Base-by-base conservation (phyloP, 1,139 yeast species). In the Arxiozyma bovina region DNA sequence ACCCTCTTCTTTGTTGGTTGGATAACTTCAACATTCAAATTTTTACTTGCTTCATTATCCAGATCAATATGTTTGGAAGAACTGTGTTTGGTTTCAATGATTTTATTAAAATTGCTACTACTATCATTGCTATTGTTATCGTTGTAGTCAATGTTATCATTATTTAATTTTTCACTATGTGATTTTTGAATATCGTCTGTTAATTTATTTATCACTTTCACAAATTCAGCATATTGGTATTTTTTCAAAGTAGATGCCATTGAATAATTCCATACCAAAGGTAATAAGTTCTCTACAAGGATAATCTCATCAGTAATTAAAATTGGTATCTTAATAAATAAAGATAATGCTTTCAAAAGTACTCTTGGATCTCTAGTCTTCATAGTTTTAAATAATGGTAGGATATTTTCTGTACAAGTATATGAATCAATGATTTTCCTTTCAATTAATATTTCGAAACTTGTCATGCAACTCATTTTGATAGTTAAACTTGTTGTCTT, bases 401-500 rank as follows among this genome's bases (percentile, higher is more conserved):
- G 71, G 47, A 93, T 73, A 58, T 86, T 89, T 53, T 91, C 97
- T 45, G 77, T 77, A 30, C 90, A 81, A 5, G 87, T 80, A 53
- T 81, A 77, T 61, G 81, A 83, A 64, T 93, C 96, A 51, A 91
- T 76, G 1, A 82, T 78, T 59, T 81, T 81, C 34, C 72, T 73
- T 17, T 77, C 78, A 17, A 88, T 78, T 64, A 90, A 73, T 50
- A 73, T 70, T 25, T 79, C 77, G 62, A 93, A 84, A 0, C 87
- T 77, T 34, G 76, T 73, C n/a, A 90, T 75, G 2, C 96, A 80
- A 17, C 82, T 77, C 41, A 85, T 74, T 63, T 93, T 90, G 38
- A 91, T 87, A 3, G 87, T 82, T 45, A 90, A 73, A 45, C 93
- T 81, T 0, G 94, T 87, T 0, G 98, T 91, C 48, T 89, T 86